These are phyloP conservation scores for Zymoseptoria crescenta DNA, from an alignment of 2,329 filamentous ascomycete genomes.

Conservation along the genomic window DNA sequence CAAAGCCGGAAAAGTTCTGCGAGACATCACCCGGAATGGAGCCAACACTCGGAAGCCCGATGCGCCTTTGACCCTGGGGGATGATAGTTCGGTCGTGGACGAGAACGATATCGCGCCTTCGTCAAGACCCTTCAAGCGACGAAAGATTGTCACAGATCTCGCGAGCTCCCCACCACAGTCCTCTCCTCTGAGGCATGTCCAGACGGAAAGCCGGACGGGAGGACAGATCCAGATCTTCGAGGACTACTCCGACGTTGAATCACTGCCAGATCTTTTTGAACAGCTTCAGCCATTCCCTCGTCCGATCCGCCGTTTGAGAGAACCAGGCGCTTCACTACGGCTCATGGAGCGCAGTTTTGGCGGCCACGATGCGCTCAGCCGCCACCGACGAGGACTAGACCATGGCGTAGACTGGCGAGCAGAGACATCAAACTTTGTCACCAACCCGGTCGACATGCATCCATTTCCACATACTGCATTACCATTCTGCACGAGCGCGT, in stretches of 20 bases:
- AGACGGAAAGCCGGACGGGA: constrained; percentile 5
- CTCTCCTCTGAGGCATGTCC: constrained; percentile 38
- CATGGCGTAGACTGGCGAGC: constrained; percentile 48
- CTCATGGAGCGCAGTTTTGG: constrained; percentile 42
- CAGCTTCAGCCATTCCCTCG: constrained; percentile 35
- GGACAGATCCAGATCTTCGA: constrained; percentile 15
- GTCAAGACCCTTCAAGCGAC: constrained; percentile 21
- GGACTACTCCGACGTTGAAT: constrained; percentile 27
- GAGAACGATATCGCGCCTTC: constrained; percentile 20
- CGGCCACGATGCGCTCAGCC: constrained; percentile 33
- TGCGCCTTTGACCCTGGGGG: constrained; percentile 1
- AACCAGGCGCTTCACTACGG: constrained; percentile 29
- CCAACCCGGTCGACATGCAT: constrained; percentile 47
- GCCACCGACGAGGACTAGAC: constrained; percentile 33
- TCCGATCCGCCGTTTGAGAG: constrained; percentile 34
- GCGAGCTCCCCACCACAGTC: constrained; percentile 43
- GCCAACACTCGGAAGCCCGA: constrained; percentile 30
- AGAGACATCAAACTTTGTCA: constrained; percentile 54
- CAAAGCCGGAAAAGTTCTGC: constrained; percentile 39
- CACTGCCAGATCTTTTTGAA: constrained; percentile 34
- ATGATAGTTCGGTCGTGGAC: constrained; percentile 11
- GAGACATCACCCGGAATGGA: constrained; percentile 43
- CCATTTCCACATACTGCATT: constrained; percentile 44
- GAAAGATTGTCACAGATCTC: constrained; percentile 29
- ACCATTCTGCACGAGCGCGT: constrained; percentile 59